These are phyloP conservation scores for Salix viminalis DNA, from an alignment of 345 rosid genomes.

Conservation along the genomic window DNA sequence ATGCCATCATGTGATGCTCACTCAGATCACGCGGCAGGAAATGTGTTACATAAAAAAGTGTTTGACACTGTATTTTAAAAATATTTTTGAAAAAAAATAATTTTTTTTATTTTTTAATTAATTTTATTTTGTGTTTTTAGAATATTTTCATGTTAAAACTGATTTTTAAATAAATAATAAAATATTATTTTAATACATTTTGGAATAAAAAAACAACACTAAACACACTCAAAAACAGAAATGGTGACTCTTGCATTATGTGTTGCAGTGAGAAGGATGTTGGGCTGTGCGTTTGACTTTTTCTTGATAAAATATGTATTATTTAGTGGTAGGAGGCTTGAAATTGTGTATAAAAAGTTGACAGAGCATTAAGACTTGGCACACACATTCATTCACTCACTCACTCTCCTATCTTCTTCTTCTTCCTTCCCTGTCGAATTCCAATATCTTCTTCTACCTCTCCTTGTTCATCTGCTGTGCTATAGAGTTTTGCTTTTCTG, in stretches of 20 bases:
- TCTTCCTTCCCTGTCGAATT: neutral
- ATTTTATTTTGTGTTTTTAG: too few species aligned
- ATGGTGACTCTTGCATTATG: constrained; percentile 5
- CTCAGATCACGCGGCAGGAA: neutral
- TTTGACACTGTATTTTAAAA: too few species aligned
- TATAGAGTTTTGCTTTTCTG: neutral
- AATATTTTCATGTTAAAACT: too few species aligned
- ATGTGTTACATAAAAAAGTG: constrained; percentile 8
- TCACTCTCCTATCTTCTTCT: neutral
- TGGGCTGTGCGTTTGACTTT: constrained; percentile 37
- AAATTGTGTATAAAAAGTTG: neutral
- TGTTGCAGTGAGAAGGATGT: neutral
- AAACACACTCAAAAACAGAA: too few species aligned
- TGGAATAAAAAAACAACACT: too few species aligned
- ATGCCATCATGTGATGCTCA: neutral
- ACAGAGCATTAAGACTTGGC: neutral
- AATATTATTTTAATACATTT: too few species aligned
- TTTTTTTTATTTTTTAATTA: too few species aligned
- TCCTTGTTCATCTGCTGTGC: neutral
- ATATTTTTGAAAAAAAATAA: too few species aligned
- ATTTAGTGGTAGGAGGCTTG: neutral
- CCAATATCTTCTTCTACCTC: neutral
- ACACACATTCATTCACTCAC: neutral
- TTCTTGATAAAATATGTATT: neutral
- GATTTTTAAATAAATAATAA: too few species aligned